These are phyloP conservation scores for Alternaria alternata DNA, from an alignment of 2,329 filamentous ascomycete genomes.

Conservation along the genomic window DNA sequence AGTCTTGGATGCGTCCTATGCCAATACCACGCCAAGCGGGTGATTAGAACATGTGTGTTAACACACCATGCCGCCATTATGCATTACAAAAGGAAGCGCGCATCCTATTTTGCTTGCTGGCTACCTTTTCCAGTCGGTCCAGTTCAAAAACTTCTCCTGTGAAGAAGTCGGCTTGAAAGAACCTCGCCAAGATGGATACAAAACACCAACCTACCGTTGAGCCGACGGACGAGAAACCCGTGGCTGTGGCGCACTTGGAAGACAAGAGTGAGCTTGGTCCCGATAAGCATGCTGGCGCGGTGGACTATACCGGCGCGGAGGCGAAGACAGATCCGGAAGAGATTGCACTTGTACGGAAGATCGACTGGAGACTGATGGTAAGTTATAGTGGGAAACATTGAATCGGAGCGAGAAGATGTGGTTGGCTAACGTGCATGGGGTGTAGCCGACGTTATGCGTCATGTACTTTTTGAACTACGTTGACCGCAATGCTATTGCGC, in stretches of 20 bases:
- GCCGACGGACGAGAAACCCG: conserved; percentile 25
- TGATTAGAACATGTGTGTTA: neutral
- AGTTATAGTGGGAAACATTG: neutral
- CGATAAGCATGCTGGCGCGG: conserved; percentile 25
- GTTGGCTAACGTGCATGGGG: neutral
- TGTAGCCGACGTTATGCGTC: conserved; percentile 50
- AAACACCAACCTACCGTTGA: conserved; percentile 18
- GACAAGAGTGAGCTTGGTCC: conserved; percentile 29
- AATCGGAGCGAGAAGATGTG: neutral
- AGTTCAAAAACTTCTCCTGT: too few species aligned
- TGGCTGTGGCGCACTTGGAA: conserved; percentile 20
- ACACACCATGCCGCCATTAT: conserved; percentile 5
- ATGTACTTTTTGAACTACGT: conserved; percentile 55
- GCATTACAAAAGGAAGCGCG: conserved; percentile 9
- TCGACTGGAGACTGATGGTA: conserved; percentile 45
- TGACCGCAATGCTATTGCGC: conserved; percentile 71
- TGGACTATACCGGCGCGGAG: conserved; percentile 42
- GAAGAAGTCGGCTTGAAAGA: neutral
- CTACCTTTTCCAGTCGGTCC: too few species aligned
- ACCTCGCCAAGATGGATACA: conserved; percentile 5
- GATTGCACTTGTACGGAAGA: conserved; percentile 44
- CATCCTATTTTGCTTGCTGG: neutral
- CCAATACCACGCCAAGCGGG: conserved; percentile 23
- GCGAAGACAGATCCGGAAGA: conserved; percentile 44
- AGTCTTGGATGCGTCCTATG: conserved; percentile 25